These are phyloP conservation scores for Gossypium anomalum DNA, from an alignment of 345 rosid species.

Conservation along the genomic window DNA sequence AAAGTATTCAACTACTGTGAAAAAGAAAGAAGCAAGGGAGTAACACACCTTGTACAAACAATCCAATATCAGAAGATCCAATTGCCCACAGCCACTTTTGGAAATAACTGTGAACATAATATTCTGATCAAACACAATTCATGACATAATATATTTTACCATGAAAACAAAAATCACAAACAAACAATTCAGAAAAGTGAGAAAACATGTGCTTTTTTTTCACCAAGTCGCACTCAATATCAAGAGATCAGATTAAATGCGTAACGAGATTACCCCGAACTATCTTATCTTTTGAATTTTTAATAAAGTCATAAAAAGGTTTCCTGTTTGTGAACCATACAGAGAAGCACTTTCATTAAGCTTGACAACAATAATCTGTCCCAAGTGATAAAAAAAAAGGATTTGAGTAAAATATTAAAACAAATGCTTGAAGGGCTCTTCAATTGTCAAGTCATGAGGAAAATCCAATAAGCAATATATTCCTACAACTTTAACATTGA, in stretches of 20 bases:
- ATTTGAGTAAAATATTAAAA: background rate
- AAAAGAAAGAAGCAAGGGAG: conserved; percentile 3
- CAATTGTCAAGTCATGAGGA: background rate
- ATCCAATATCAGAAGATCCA: conserved; percentile 92
- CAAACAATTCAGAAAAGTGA: conserved; percentile 1
- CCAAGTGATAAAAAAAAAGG: background rate
- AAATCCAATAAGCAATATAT: background rate
- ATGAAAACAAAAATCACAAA: background rate
- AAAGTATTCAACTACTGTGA: background rate
- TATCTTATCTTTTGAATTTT: background rate
- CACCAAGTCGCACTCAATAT: background rate
- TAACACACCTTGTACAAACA: conserved; percentile 68
- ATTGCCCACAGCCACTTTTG: conserved; percentile 69
- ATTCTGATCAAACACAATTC: conserved; percentile 4
- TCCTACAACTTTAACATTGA: background rate
- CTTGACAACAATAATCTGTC: background rate
- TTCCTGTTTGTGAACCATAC: background rate
- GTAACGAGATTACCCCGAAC: background rate
- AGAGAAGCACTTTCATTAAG: background rate
- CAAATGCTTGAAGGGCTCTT: background rate
- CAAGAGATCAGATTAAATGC: background rate
- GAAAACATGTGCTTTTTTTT: background rate
- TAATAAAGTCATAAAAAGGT: background rate
- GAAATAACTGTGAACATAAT: conserved; percentile 60
- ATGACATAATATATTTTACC: background rate